Base-by-base conservation (phyloP, 208 protist species). In the Trypanosomatidae sp. region DNA sequence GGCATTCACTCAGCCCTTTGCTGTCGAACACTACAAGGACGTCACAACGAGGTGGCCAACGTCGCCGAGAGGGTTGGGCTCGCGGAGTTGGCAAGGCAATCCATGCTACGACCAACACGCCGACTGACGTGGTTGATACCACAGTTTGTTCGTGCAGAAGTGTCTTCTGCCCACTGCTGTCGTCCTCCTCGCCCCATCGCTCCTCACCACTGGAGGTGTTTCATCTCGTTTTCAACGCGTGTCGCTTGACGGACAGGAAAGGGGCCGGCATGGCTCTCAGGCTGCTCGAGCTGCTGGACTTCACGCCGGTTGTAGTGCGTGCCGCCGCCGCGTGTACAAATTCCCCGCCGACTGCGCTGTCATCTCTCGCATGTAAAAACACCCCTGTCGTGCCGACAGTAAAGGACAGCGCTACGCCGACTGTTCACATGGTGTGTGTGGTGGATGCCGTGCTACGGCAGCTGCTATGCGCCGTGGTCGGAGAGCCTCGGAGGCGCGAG, bases 401-500 rank as follows among this genome's bases (percentile, higher is more conserved):
- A 6, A 25, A 46, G 7, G 66, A 12, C 15, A 49, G 28, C 43
- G 52, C 52, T 25, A 19, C 39, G 9, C 28, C 43, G n/a, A 25
- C 15, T 41, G 25, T 68, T 17, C 62, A 55, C 28, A 12, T 71
- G 49, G 82, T 90, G 2, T 74, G 81, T 19, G 77, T 89, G n/a
- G 79, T 88, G 0, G 80, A 87, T 55, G 41, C 30, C 7, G 49
- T 30, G 43, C 44, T 76, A 39, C 80, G 62, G 12, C 74, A 59
- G 41, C 62, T 93, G 39, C 12, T 92, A n/a, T 69, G 67, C 39
- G 86, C 82, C 0, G 85, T 86, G 12, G 79, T 80, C 0, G 91
- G 89, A 3, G 60, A 79, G 41, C 43, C 80, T 2, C 59, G 39
- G 1, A 69, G 73, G 8, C 83, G 91, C 0, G 77, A 88, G 78